phyloP scores from a whole-genome alignment of 2,329 filamentous ascomycete genomes.

The Colletotrichum karsti region DNA sequence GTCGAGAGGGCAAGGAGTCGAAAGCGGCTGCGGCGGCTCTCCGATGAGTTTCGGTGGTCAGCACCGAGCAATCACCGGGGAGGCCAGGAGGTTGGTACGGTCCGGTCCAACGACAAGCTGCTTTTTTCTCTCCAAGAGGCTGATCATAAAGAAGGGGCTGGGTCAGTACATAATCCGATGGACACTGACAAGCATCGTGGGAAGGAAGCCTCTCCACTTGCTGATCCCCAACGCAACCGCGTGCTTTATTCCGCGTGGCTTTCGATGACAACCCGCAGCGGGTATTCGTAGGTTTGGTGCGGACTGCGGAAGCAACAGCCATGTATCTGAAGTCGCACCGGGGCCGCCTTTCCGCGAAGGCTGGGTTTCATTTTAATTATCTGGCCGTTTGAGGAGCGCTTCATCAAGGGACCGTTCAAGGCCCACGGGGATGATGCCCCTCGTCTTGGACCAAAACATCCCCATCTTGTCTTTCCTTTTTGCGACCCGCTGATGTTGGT shows the following conservation, averaged over 20 bases:
- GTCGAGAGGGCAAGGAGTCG: background rate
- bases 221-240: background rate
- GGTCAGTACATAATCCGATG: conserved; percentile 5
- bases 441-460: background rate
- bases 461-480: background rate
- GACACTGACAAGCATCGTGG: background rate
- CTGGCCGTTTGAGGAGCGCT: background rate
- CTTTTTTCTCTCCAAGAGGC: conserved; percentile 4
- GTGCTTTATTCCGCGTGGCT: conserved; percentile 1
- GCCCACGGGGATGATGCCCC: background rate
- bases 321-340: background rate
- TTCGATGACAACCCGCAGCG: background rate
- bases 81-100: background rate
- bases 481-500: background rate
- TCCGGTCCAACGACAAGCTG: background rate
- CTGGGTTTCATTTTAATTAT: conserved; percentile 15
- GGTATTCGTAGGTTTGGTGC: too few species aligned
- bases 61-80: conserved; percentile 24
- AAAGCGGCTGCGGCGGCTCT: background rate
- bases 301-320: background rate
- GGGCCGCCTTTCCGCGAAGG: background rate
- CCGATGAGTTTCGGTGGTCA: conserved; percentile 7
- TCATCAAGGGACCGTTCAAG: background rate
- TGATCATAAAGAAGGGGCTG: conserved; percentile 1
- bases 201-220: conserved; percentile 1